A percentile compares a stretch with the other conserved stretches of the same genome.
phyloP scores from a whole-genome alignment of 257 asterid species.

The Mentha longifolia region DNA sequence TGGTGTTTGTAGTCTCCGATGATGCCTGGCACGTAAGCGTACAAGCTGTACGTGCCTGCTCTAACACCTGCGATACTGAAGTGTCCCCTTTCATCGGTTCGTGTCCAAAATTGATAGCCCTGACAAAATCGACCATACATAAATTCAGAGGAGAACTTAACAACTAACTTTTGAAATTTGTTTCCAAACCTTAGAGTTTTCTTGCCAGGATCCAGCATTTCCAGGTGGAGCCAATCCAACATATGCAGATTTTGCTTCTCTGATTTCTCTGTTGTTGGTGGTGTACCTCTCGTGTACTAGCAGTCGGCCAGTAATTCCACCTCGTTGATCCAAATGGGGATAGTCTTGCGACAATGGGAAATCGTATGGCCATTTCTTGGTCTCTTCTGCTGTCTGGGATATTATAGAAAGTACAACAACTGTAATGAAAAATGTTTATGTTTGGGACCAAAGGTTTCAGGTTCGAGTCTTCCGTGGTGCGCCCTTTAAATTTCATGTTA shows the following conservation, averaged over 20 bases:
- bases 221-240: constrained; percentile 82
- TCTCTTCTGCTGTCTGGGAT: constrained; percentile 50
- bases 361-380: constrained; percentile 77
- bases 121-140: constrained; percentile 4
- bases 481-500: no score
- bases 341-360: constrained; percentile 63
- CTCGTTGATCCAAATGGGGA: constrained; percentile 54
- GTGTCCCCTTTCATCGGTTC: constrained; percentile 49
- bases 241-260: constrained; percentile 56
- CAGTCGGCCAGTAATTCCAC: constrained; percentile 62
- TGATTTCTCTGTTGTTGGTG: neutral
- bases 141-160: neutral
- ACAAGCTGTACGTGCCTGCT: constrained; percentile 55
- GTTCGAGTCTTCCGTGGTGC: no score
- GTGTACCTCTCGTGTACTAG: constrained; percentile 57
- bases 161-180: neutral
- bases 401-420: neutral
- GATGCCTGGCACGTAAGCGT: constrained; percentile 69
- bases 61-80: constrained; percentile 48
- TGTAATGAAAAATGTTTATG: neutral
- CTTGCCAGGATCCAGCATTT: constrained; percentile 78
- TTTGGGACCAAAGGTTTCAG: no score
- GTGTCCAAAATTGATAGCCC: constrained; percentile 89
- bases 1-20: constrained; percentile 64
- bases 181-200: constrained; percentile 51